These are phyloP conservation scores for Phytophthora meadii DNA, from an alignment of 352 stramenopile species.

Conservation along the genomic window DNA sequence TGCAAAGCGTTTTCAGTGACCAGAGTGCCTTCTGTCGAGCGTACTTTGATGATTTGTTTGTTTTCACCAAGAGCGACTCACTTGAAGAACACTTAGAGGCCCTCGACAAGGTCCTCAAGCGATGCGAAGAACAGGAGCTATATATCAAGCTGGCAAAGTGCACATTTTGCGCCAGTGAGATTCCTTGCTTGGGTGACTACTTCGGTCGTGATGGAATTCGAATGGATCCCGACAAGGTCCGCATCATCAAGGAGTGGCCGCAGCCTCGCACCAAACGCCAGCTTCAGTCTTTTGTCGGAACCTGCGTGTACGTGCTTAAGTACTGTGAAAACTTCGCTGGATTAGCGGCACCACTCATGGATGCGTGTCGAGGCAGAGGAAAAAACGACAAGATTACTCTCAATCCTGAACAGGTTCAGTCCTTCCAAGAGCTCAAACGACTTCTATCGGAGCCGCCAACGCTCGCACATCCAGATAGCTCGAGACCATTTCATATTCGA, in stretches of 20 bases:
- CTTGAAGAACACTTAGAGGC: constrained; percentile 4
- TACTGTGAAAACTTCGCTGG: constrained; percentile 4
- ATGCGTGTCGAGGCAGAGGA: background rate
- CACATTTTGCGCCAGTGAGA: background rate
- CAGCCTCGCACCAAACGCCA: background rate
- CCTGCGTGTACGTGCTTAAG: constrained; percentile 17
- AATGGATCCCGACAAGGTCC: constrained; percentile 10
- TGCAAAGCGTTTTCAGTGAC: background rate
- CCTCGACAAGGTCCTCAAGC: constrained; percentile 5
- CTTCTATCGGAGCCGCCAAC: background rate
- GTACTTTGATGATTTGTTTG: constrained; percentile 9
- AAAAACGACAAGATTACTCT: background rate
- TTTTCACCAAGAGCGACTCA: background rate
- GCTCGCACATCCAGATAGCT: background rate
- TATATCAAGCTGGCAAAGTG: background rate
- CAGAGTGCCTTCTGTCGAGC: background rate
- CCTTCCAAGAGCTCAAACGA: background rate
- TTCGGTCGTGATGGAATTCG: constrained; percentile 8
- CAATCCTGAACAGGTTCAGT: background rate
- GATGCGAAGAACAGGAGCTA: constrained; percentile 2
- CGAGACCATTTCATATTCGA: background rate
- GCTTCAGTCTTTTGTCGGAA: constrained; percentile 6
- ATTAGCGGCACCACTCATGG: constrained; percentile 1
- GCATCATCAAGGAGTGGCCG: constrained; percentile 5
- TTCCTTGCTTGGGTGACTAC: constrained; percentile 29